These are phyloP conservation scores for Murraya paniculata DNA, from an alignment of 345 rosid genomes.

Conservation along the genomic window DNA sequence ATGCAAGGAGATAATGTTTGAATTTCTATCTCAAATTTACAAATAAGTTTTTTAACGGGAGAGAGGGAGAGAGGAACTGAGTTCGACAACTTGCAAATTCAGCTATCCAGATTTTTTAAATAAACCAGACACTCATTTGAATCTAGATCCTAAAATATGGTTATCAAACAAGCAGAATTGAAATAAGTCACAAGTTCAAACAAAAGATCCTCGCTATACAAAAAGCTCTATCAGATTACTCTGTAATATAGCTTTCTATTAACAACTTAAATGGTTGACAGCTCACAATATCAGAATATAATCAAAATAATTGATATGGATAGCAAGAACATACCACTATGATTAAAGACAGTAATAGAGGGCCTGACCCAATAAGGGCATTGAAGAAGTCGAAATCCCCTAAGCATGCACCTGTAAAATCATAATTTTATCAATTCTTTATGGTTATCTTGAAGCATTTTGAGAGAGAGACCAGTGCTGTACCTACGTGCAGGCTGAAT, in stretches of 20 bases:
- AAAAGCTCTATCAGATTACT: background rate
- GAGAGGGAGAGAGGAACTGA: background rate
- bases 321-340: slow-evolving; percentile 52
- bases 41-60: too few relatives aligned
- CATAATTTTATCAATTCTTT: slow-evolving; percentile 13
- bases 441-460: slow-evolving; percentile 10
- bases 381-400: slow-evolving; percentile 84
- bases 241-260: background rate
- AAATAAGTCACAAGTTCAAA: background rate
- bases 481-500: slow-evolving; percentile 78
- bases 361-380: slow-evolving; percentile 99
- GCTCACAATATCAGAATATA: background rate
- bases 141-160: background rate
- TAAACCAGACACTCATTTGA: background rate
- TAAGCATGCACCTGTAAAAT: slow-evolving; percentile 76
- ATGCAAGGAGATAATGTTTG: background rate
- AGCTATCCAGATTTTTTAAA: background rate
- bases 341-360: slow-evolving; percentile 69
- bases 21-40: background rate
- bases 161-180: background rate
- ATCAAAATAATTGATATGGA: background rate
- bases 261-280: background rate
- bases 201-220: background rate
- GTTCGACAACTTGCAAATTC: background rate
- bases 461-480: slow-evolving; percentile 16